Conservation (phyloP, 176 grass and related monocot genomes). For the Hordeum marinum region DNA sequence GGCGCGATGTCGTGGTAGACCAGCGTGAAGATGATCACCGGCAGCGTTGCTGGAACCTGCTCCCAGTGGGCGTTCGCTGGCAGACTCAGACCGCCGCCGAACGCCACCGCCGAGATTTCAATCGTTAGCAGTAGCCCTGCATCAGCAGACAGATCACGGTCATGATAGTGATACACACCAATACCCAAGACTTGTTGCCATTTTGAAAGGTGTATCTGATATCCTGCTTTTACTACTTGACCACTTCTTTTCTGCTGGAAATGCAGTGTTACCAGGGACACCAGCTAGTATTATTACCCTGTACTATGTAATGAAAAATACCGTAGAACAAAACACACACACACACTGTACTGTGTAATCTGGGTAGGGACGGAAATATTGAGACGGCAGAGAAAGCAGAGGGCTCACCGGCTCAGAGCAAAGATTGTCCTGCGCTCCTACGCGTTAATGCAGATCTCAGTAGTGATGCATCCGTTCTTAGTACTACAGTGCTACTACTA, state of each 20-base stretch:
- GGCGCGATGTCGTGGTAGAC: constrained; percentile 83
- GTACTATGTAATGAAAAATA: too few relatives aligned
- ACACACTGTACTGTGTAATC: neutral
- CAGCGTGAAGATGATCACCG: constrained; percentile 83
- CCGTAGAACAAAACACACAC: too few relatives aligned
- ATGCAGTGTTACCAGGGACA: too few relatives aligned
- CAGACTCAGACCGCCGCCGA: constrained; percentile 46
- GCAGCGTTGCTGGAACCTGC: constrained; percentile 59
- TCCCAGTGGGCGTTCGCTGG: constrained; percentile 64
- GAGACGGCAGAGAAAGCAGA: neutral
- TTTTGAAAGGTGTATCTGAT: too few relatives aligned
- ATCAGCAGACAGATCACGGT: neutral
- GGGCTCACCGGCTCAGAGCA: neutral
- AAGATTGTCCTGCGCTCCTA: neutral
- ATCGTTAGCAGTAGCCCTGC: constrained; percentile 61
- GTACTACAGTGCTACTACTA: neutral
- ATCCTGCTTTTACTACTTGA: too few relatives aligned
- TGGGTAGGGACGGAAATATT: neutral
- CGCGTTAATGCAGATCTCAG: constrained; percentile 13
- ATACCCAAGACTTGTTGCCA: too few relatives aligned
- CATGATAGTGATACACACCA: neutral
- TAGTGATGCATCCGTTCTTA: neutral
- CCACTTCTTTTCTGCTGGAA: too few relatives aligned
- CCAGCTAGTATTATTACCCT: too few relatives aligned
- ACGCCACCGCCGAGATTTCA: constrained; percentile 50